Evolutionary conservation across 2,329 filamentous ascomycete genomes (phyloP).

Genomic region (Colletotrichum australisinense): DNA sequence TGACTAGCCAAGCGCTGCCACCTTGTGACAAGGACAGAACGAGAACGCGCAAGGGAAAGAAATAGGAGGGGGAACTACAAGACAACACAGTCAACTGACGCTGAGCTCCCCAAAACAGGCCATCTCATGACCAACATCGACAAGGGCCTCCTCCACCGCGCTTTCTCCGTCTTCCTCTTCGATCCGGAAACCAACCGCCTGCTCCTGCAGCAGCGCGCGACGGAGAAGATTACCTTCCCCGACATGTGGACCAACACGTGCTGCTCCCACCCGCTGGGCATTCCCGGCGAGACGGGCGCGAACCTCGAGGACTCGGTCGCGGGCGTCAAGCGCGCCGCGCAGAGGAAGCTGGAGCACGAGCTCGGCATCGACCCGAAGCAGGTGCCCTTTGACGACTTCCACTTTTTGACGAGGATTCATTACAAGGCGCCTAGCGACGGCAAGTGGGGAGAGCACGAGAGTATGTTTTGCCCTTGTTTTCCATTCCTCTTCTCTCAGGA

Average conservation of each 20-base stretch:
- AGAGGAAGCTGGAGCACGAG: slow-evolving; percentile 94
- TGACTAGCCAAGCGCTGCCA: neutral
- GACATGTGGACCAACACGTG: slow-evolving; percentile 99
- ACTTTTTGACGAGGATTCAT: slow-evolving; percentile 95
- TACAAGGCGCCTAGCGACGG: slow-evolving; percentile 98
- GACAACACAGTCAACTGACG: slow-evolving; percentile 21
- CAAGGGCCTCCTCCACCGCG: slow-evolving; percentile 93
- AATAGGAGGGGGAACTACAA: neutral
- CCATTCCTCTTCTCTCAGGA: neutral
- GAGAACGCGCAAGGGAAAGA: slow-evolving; percentile 21
- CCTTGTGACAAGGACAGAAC: neutral
- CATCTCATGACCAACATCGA: slow-evolving; percentile 99
- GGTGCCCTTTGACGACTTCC: slow-evolving; percentile 91
- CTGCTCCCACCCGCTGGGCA: slow-evolving; percentile 95
- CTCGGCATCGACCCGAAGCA: slow-evolving; percentile 90
- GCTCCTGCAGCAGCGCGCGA: slow-evolving; percentile 92
- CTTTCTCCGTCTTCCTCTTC: slow-evolving; percentile 98
- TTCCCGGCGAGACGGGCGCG: slow-evolving; percentile 90
- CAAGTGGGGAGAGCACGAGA: slow-evolving; percentile 99
- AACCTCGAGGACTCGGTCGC: slow-evolving; percentile 82
- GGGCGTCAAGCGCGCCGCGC: slow-evolving; percentile 91
- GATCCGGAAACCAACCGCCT: slow-evolving; percentile 86
- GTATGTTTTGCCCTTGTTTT: slow-evolving; percentile 62
- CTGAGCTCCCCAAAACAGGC: slow-evolving; percentile 75
- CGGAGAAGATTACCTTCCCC: slow-evolving; percentile 98